These are phyloP conservation scores for Karstenula rhodostoma DNA, from an alignment of 2,329 filamentous ascomycete genomes.

Conservation along the genomic window DNA sequence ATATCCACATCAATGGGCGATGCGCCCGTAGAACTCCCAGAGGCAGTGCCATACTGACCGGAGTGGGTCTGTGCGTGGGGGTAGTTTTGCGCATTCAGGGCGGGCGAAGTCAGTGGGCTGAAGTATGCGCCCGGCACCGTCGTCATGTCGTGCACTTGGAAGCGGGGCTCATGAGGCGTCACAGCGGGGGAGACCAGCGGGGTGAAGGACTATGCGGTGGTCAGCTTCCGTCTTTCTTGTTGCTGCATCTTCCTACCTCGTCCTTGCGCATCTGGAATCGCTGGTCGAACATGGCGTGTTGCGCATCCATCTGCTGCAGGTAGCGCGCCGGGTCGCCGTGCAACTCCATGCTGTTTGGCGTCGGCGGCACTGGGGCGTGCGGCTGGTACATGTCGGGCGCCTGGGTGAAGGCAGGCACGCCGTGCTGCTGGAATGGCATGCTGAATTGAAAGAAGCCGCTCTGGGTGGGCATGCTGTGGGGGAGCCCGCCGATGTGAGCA, in stretches of 20 bases:
- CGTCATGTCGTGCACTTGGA: conserved; percentile 64
- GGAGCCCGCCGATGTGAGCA: conserved; percentile 16
- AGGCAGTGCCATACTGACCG: conserved; percentile 54
- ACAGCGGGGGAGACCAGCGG: conserved; percentile 85
- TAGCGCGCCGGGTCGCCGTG: conserved; percentile 67
- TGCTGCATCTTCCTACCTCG: conserved; percentile 64
- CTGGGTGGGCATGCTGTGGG: conserved; percentile 32
- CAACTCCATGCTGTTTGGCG: conserved; percentile 82
- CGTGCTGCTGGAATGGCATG: conserved; percentile 42
- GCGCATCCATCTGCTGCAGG: conserved; percentile 61
- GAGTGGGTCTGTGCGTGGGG: conserved; percentile 38
- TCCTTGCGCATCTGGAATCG: conserved; percentile 73
- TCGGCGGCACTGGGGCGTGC: conserved; percentile 74
- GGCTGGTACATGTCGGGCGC: conserved; percentile 58
- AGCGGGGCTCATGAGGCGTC: conserved; percentile 77
- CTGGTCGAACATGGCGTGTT: conserved; percentile 70
- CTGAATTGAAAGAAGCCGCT: conserved; percentile 47
- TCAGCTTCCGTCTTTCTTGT: conserved; percentile 23
- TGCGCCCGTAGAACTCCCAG: conserved; percentile 59
- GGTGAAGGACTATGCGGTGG: conserved; percentile 73
- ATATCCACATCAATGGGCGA: conserved; percentile 58
- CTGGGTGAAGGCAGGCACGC: conserved; percentile 48
- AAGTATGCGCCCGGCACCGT: conserved; percentile 77
- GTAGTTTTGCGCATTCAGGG: conserved; percentile 73
- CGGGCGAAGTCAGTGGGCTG: conserved; percentile 82